phyloP scores from a whole-genome alignment of 139 green algal species.

The Penium margaritaceum region DNA sequence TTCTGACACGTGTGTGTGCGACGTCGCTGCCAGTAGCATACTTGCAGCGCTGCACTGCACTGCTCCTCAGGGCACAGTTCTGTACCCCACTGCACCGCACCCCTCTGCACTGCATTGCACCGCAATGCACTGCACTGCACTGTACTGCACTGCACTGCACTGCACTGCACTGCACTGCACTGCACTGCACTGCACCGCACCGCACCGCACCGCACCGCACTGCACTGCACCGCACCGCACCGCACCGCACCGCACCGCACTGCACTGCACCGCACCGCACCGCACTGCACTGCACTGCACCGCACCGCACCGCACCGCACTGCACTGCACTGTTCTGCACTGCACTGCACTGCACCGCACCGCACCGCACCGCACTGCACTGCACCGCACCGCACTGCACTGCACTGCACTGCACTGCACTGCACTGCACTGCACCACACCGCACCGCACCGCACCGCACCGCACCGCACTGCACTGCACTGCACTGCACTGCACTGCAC shows the following conservation, averaged over 20 bases:
- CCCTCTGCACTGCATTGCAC: too few species aligned
- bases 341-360: conserved; percentile 14
- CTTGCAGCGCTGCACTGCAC: too few species aligned
- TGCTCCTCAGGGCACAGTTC: too few species aligned
- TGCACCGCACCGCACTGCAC: conserved; percentile 11
- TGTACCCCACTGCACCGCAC: too few species aligned
- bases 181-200: too few species aligned
- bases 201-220: conserved; percentile 5
- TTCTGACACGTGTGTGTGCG: too few species aligned
- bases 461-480: too few species aligned
- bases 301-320: conserved; percentile 8
- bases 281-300: conserved; percentile 11
- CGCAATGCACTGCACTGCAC: too few species aligned
- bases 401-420: not conserved
- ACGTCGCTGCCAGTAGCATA: too few species aligned
- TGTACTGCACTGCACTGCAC: too few species aligned
- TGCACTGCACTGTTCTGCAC: conserved; percentile 10
- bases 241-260: conserved; percentile 8
- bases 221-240: not conserved
- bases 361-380: conserved; percentile 3
- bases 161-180: too few species aligned
- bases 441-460: not conserved
- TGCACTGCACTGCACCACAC: not conserved
- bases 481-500: too few species aligned
- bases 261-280: conserved; percentile 9